Conservation (phyloP, 192 early-diverging fungal species). For the Podila horticola region DNA sequence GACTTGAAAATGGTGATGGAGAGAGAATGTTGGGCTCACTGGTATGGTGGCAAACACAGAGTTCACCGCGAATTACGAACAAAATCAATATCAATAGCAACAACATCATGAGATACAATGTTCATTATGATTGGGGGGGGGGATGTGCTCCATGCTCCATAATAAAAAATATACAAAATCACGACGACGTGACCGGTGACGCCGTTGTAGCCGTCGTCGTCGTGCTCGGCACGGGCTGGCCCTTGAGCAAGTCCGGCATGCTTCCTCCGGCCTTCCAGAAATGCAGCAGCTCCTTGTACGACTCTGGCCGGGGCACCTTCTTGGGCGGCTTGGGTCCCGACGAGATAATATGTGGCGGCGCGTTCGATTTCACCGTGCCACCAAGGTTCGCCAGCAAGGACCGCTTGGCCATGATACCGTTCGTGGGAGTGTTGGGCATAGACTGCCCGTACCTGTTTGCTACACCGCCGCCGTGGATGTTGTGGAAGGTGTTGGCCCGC, state of each 20-base stretch:
- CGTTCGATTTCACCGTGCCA: background rate
- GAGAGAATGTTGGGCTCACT: too few species aligned
- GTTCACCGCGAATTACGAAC: too few species aligned
- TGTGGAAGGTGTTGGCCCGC: background rate
- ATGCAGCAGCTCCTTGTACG: constrained; percentile 43
- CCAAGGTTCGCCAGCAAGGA: background rate
- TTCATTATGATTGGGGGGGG: too few species aligned
- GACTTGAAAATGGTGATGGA: too few species aligned
- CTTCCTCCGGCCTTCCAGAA: constrained; percentile 45
- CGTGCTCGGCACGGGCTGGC: background rate
- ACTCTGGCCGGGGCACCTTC: constrained; percentile 17
- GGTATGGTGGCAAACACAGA: too few species aligned
- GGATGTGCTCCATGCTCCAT: too few species aligned
- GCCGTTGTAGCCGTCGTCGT: background rate
- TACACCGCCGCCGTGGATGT: background rate
- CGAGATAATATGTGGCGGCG: background rate
- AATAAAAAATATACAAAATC: background rate
- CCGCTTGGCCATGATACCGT: background rate
- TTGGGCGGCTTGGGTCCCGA: background rate
- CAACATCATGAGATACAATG: too few species aligned
- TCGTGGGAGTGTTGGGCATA: background rate
- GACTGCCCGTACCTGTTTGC: background rate
- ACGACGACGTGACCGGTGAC: background rate
- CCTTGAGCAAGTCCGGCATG: constrained; percentile 23
- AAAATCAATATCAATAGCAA: too few species aligned